These are phyloP conservation scores for Cordyceps cateniannulata DNA, from an alignment of 2,329 filamentous ascomycete species.

Conservation along the genomic window DNA sequence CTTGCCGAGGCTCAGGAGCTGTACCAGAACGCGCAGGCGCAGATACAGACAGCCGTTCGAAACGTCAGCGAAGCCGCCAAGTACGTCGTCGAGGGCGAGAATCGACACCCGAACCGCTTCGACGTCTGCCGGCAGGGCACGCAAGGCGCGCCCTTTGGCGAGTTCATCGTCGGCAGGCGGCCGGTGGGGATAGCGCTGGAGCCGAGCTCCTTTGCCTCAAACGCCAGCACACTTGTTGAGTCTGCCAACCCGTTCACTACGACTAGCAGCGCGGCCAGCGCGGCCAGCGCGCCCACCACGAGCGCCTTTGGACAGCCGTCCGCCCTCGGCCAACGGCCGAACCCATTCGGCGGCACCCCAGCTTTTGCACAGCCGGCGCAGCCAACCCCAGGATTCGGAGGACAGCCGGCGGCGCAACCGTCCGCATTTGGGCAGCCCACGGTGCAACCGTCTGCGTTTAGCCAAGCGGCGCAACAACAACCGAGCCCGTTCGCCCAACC, in stretches of 20 bases:
- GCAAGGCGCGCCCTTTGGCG: conserved; percentile 37
- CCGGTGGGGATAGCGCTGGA: conserved; percentile 20
- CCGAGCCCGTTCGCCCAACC: conserved; percentile 30
- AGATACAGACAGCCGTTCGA: conserved; percentile 63
- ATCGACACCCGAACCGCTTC: conserved; percentile 68
- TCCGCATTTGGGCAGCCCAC: conserved; percentile 24
- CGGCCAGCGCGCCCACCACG: conserved; percentile 16
- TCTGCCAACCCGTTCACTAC: conserved; percentile 37
- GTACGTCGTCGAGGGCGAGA: conserved; percentile 59
- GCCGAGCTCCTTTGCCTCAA: conserved; percentile 37
- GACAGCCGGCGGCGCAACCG: conserved; percentile 22
- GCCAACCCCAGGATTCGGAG: conserved; percentile 19
- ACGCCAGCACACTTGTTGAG: conserved; percentile 1
- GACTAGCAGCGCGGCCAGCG: conserved; percentile 13
- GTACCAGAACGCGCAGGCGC: conserved; percentile 58
- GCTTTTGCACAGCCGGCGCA: conserved; percentile 30
- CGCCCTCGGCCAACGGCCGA: conserved; percentile 22
- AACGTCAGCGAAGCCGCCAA: conserved; percentile 67
- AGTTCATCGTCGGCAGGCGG: conserved; percentile 36
- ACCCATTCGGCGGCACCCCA: conserved; percentile 22
- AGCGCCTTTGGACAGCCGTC: conserved; percentile 38
- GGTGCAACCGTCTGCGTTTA: conserved; percentile 24
- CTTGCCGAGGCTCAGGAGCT: conserved; percentile 54
- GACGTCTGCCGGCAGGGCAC: conserved; percentile 51
- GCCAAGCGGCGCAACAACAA: conserved; percentile 22